Evolutionary conservation across 176 grass and related monocot genomes (phyloP), one percentile per base, ranked within the genome.

Genomic region (Pharus latifolius): DNA sequence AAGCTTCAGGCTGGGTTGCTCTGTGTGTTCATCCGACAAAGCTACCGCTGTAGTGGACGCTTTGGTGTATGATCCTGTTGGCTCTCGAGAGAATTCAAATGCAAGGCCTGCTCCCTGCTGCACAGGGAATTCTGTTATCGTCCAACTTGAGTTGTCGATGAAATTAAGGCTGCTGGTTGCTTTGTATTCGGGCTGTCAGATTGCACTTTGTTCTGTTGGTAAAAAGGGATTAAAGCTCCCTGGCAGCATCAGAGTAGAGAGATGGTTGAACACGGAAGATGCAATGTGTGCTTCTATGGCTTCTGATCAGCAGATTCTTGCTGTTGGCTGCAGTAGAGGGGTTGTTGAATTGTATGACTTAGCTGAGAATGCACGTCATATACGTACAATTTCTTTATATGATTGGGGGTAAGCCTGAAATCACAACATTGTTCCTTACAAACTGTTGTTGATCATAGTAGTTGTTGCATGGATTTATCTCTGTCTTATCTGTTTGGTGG

Each of bases 291-390:
- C 84, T 46, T 93, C 95, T 77, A 78, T 98, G 55, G 87, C 95
- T 90, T 78, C 95, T 10, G 87, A 98, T 78, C 90, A 93, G 49
- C 89, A 88, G 56, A 88, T 98, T 67, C 95, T 98, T 81, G 90
- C 90, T 34, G 90, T 98, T 35, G 95, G 95, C 13, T 98, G 78
- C 74, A 80, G 83, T 70, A 88, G 87, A 81, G 95, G 95, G 70
- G 81, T 88, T 48, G 87, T 98, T 57, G 95, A 98, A 63, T 69
- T 98, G 70, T 98, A 98, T 82, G 90, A 98, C 73, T 81, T 98
- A 13, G 76, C 87, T 66, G 95, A 93, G 59, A 85, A 69, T 49
- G 69, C 75, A 10, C 63, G 69, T 33, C 80, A 85, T 83, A 85
- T 98, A 63, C 83, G 95, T 15, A 91, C 89, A 10, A 83, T 98